A percentile compares a stretch with the other conserved stretches of the same genome.
phyloP scores from a whole-genome alignment of 1,284 basidiomycete genomes.

The Erythrobasidium hasegawianum region DNA sequence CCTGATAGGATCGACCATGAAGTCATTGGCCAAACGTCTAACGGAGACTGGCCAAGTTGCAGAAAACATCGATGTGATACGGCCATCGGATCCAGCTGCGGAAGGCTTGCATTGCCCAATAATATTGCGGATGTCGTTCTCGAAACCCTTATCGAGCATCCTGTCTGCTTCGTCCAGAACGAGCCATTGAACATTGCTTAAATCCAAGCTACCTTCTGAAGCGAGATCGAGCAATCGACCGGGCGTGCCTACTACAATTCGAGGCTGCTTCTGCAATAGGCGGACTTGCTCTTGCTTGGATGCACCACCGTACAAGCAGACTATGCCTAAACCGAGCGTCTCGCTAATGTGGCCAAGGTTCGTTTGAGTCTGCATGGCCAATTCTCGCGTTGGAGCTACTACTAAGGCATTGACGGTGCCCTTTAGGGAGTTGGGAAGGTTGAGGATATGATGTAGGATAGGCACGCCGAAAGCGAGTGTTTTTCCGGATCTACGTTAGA shows the following conservation, averaged over 20 bases:
- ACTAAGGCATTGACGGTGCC: conserved; percentile 72
- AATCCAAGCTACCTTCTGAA: conserved; percentile 74
- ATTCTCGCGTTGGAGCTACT: conserved; percentile 87
- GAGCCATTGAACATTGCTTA: conserved; percentile 79
- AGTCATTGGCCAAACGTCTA: conserved; percentile 84
- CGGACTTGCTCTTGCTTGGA: conserved; percentile 76
- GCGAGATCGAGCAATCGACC: conserved; percentile 88
- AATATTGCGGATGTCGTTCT: conserved; percentile 93
- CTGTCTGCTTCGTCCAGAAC: conserved; percentile 97
- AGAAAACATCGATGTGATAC: conserved; percentile 61
- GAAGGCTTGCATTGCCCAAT: conserved; percentile 67
- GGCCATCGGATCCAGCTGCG: conserved; percentile 37
- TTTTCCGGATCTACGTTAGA: conserved; percentile 66
- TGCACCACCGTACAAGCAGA: conserved; percentile 89
- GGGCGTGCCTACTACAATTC: conserved; percentile 89
- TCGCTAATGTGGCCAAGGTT: conserved; percentile 74
- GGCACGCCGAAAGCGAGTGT: conserved; percentile 95
- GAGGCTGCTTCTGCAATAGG: conserved; percentile 59
- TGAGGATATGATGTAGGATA: conserved; percentile 67
- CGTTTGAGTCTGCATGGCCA: conserved; percentile 90
- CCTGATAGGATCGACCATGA: conserved; percentile 78
- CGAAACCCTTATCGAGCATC: conserved; percentile 98
- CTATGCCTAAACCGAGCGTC: conserved; percentile 69
- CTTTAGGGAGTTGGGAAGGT: conserved; percentile 51
- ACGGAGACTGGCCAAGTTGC: conserved; percentile 98